Conservation (phyloP, 768 basidiomycete genomes). For the Scleroderma bovista region DNA sequence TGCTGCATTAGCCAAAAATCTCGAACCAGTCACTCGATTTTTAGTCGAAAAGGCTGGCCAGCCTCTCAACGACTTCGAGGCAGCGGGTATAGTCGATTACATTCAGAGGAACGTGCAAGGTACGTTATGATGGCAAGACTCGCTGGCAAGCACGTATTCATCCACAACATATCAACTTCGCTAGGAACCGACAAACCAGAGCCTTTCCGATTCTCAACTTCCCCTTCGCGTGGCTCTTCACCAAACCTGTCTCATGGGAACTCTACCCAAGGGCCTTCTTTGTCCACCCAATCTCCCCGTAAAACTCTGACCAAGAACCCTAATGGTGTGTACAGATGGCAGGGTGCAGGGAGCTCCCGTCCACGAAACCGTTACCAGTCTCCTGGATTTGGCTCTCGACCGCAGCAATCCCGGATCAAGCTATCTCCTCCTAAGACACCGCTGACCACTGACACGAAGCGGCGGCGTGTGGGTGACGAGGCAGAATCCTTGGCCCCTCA, state of each 20-base stretch:
- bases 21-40: conserved; percentile 45
- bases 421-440: conserved; percentile 35
- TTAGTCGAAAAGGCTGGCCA: conserved; percentile 42
- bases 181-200: conserved; percentile 36
- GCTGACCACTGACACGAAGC: conserved; percentile 46
- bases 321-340: conserved; percentile 68
- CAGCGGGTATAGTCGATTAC: conserved; percentile 49
- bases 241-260: conserved; percentile 14
- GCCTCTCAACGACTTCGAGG: conserved; percentile 47
- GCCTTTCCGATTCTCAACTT: conserved; percentile 60
- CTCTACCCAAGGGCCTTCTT: background rate
- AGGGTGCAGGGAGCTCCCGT: conserved; percentile 71
- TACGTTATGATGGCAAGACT: conserved; percentile 17
- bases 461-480: conserved; percentile 53
- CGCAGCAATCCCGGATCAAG: conserved; percentile 41
- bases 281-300: conserved; percentile 33
- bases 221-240: conserved; percentile 27
- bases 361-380: conserved; percentile 66
- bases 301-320: conserved; percentile 64
- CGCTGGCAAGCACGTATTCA: conserved; percentile 11
- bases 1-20: conserved; percentile 34
- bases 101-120: conserved; percentile 48
- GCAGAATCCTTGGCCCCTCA: conserved; percentile 32
- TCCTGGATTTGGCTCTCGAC: conserved; percentile 61
- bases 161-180: conserved; percentile 6